A percentile compares a stretch with the other conserved stretches of the same genome.
Evolutionary conservation across 257 asterid species (phyloP).

Genomic region (Asclepias syriaca): DNA sequence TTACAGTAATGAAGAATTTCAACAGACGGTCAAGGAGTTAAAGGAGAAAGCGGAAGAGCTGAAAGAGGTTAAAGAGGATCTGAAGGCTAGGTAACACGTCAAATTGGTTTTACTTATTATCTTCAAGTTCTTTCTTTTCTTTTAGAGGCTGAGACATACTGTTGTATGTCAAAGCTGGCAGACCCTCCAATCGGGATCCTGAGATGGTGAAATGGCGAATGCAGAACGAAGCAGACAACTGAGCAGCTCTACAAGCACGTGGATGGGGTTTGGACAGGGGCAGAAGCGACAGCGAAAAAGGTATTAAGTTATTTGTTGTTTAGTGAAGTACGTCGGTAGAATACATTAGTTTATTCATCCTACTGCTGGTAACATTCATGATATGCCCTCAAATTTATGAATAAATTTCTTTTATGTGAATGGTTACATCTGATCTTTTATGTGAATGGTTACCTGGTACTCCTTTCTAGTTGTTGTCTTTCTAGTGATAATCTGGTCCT

Average conservation of each 20-base stretch:
- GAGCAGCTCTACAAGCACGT: constrained; percentile 93
- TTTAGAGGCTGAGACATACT: constrained; percentile 89
- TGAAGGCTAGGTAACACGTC: constrained; percentile 64
- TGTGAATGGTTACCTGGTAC: background rate
- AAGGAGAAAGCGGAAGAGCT: constrained; percentile 73
- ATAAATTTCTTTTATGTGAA: background rate
- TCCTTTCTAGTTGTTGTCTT: background rate
- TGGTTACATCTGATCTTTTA: background rate
- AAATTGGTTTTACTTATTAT: constrained; percentile 15
- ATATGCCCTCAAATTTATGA: background rate
- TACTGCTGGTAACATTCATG: background rate
- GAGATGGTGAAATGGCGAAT: constrained; percentile 96
- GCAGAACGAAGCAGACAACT: constrained; percentile 98
- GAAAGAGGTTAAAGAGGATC: constrained; percentile 68
- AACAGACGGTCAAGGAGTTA: constrained; percentile 64
- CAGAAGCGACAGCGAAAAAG: constrained; percentile 86
- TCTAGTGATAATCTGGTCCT: background rate
- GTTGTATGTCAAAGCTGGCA: constrained; percentile 99
- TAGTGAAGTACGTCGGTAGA: background rate
- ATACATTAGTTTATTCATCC: background rate
- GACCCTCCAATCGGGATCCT: constrained; percentile 74
- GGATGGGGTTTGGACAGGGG: constrained; percentile 89
- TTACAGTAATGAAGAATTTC: constrained; percentile 61
- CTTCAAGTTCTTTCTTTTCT: constrained; percentile 23
- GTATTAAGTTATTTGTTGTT: constrained; percentile 28